Conservation (phyloP, 2,329 filamentous ascomycete species). For the Byssoonygena ceratinophila region DNA sequence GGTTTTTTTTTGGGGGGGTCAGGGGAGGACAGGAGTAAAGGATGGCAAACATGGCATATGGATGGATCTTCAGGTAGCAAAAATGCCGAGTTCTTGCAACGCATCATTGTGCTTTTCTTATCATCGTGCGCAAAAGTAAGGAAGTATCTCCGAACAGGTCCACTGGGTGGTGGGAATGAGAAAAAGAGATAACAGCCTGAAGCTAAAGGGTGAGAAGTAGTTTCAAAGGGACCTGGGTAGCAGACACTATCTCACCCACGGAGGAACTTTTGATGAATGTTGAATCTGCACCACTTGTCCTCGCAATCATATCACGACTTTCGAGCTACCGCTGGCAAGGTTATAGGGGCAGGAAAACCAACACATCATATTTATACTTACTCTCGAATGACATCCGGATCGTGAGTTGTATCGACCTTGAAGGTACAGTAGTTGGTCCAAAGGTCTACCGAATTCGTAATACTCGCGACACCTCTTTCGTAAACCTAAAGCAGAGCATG, state of each 20-base stretch:
- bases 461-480: slow-evolving; percentile 85
- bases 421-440: slow-evolving; percentile 97
- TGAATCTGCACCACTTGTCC: slow-evolving; percentile 26
- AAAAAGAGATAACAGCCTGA: slow-evolving; percentile 41
- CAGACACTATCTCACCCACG: slow-evolving; percentile 59
- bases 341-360: slow-evolving; percentile 54
- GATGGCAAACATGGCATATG: slow-evolving; percentile 41
- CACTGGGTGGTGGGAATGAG: slow-evolving; percentile 24
- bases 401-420: slow-evolving; percentile 95
- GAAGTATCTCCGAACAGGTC: slow-evolving; percentile 25
- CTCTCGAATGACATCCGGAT: slow-evolving; percentile 94
- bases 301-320: slow-evolving; percentile 29
- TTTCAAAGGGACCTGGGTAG: slow-evolving; percentile 34
- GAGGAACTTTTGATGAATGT: slow-evolving; percentile 30
- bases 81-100: slow-evolving; percentile 33
- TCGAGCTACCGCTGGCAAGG: slow-evolving; percentile 33
- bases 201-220: slow-evolving; percentile 44
- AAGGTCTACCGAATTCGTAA: slow-evolving; percentile 85
- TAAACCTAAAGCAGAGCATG: slow-evolving; percentile 55
- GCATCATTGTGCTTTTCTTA: slow-evolving; percentile 26
- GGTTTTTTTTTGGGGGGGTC: slow-evolving; percentile 24
- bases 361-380: slow-evolving; percentile 65
- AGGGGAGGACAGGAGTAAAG: slow-evolving; percentile 26
- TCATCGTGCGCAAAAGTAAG: slow-evolving; percentile 29
- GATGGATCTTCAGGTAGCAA: slow-evolving; percentile 26